Evolutionary conservation across 116 monocot species (phyloP), one percentile per base, ranked within the genome.

Genomic region (Dioscorea cayenensis): DNA sequence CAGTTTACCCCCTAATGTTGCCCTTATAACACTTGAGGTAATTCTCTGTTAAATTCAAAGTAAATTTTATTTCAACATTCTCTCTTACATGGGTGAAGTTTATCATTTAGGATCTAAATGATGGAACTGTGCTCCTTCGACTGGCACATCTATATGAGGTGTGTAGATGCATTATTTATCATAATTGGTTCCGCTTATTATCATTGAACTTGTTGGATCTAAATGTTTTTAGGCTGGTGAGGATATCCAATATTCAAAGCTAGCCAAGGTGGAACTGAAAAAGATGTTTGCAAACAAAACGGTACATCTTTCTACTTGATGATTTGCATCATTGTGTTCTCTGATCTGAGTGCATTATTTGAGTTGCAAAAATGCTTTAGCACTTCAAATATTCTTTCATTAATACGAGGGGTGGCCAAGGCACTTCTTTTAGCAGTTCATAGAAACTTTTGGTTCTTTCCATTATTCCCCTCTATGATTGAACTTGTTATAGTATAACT

Each of bases 131-230:
- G 43, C 81, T 93, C 25, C 75, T 93, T 59, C 77, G 93, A 9
- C 72, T 93, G 63, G 93, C 87, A 27, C 93, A 93, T 79, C 73
- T 93, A 63, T 93, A 84, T 71, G 84, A 93, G 93, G 93, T 93
- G 82, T 55, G 50, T 1, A 16, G 7, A 72, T 68, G n/a, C 65
- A 2, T 4, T 43, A 50, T 16, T 20, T 51, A n/a, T 43, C 14
- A 58, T 55, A 38, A n/a, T 6, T 28, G 22, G 22, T 63, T 12
- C 1, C 43, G 11, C 22, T 37, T 77, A 10, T 75, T 28, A 35
- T 16, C 7, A 10, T 29, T 50, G 68, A 25, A 51, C 66, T 58
- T 65, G 49, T 10, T 65, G 55, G 19, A 13, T 22, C 23, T 62
- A 10, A 5, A 67, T 43, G 28, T 60, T 8, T 35, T 32, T 65